Conservation (phyloP, 768 basidiomycete genomes). For the Pleurotus cornucopiae region DNA sequence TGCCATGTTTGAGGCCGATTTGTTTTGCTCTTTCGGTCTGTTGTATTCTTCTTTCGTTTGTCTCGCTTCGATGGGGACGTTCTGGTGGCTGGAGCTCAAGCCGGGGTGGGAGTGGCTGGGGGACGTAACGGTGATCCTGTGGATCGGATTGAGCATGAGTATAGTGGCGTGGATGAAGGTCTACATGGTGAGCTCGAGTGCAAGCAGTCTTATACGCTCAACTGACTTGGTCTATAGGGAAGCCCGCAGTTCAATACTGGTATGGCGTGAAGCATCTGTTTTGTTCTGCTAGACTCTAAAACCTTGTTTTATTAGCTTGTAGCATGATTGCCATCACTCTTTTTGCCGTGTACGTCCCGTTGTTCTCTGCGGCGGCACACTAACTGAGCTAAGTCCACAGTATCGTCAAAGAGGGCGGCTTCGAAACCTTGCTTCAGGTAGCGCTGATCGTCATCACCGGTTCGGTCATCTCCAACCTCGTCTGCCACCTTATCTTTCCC, state of each 20-base stretch:
- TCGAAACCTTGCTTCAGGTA: constrained; percentile 68
- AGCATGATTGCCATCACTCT: constrained; percentile 83
- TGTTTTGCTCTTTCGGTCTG: constrained; percentile 71
- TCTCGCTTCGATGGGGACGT: constrained; percentile 70
- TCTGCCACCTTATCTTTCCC: constrained; percentile 83
- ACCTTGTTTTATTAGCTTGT: constrained; percentile 44
- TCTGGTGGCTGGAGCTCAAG: constrained; percentile 72
- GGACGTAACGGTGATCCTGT: constrained; percentile 68
- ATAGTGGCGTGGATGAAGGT: constrained; percentile 87
- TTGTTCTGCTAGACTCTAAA: neutral
- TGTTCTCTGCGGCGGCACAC: neutral
- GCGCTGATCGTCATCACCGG: constrained; percentile 77
- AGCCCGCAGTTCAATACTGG: constrained; percentile 91
- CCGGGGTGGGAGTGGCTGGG: constrained; percentile 73
- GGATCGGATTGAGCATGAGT: constrained; percentile 83
- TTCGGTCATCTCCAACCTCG: constrained; percentile 70
- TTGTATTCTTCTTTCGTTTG: constrained; percentile 71
- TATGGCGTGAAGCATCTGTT: constrained; percentile 18
- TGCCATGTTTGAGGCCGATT: constrained; percentile 87
- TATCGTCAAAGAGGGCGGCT: constrained; percentile 86
- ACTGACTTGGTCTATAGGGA: constrained; percentile 24
- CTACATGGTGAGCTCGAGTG: constrained; percentile 55
- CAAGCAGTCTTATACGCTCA: neutral
- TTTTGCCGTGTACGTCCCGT: constrained; percentile 64
- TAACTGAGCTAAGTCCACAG: constrained; percentile 29